Evolutionary conservation across 2,329 filamentous ascomycete species (phyloP), one percentile per base, ranked within the genome.

Genomic region (Pestalotiopsis sp.): DNA sequence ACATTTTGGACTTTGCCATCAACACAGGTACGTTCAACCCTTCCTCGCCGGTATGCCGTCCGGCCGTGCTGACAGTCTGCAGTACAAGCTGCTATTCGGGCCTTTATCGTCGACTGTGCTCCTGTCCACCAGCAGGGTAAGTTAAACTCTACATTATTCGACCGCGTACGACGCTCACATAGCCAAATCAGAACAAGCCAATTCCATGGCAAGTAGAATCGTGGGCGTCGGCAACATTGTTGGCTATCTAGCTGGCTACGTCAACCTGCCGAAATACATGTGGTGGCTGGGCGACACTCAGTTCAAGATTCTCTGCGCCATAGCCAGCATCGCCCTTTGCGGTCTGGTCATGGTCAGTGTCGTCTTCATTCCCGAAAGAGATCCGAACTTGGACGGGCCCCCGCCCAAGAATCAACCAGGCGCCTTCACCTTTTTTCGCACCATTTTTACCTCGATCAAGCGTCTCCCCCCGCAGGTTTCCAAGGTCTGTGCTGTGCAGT

Each of bases 101-200:
- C 95, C 27, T 97, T 97, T 78, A 97, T 98, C 67, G 93, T 98
- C 27, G 95, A 98, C 77, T 95, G 94, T 76, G 93, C 93, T 0
- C 96, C 96, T 0, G 89, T 93, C 1, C 95, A 98, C 76, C 95
- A 98, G 79, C 95, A 98, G 82, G 83, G 83, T 84, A 72, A 72
- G 78, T 68, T 1, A 7, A 1, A 49, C 27, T 25, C 25, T 4
- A 3, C 31, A 38, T 58, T 4, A n/a, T 20, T 1, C 0, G 6
- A 20, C 6, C 11, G 40, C 68, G 68, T 69, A 31, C 31, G n/a
- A 5, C 13, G 27, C n/a, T 27, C 70, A 75, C 63, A 76, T 52
- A 31, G 4, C 23, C 17, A 27, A 38, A 67, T 9, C 61, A 83
- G 95, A 97, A 80, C 87, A 91, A 49, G 95, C 95, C 67, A 98